Evolutionary conservation across 2,329 filamentous ascomycete genomes (phyloP).

Genomic region (Pseudocercospora musae): DNA sequence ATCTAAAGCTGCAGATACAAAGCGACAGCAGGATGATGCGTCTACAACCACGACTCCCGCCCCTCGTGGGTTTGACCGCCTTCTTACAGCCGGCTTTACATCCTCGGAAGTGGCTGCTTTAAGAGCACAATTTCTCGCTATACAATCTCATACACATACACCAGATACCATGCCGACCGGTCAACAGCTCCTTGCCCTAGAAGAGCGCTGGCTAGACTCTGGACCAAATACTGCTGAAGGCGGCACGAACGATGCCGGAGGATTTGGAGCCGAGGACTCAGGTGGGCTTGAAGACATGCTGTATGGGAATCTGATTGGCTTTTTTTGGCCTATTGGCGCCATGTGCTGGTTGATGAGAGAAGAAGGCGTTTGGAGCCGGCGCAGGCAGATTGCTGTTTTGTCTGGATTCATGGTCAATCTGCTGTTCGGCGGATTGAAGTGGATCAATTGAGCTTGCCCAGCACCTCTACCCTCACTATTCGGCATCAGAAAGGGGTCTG

Average conservation of each 20-base stretch:
- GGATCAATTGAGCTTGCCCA: not conserved
- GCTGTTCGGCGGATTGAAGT: slow-evolving; percentile 56
- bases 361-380: slow-evolving; percentile 79
- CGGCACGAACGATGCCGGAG: slow-evolving; percentile 40
- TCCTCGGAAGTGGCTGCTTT: slow-evolving; percentile 77
- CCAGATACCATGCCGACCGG: slow-evolving; percentile 86
- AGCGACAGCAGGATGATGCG: slow-evolving; percentile 13
- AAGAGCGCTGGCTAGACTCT: slow-evolving; percentile 87
- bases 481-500: not conserved
- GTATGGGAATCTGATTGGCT: slow-evolving; percentile 84
- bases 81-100: slow-evolving; percentile 78
- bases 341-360: slow-evolving; percentile 81
- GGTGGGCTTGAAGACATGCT: slow-evolving; percentile 79
- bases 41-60: slow-evolving; percentile 45
- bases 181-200: slow-evolving; percentile 69
- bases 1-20: slow-evolving; percentile 32
- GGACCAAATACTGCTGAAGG: slow-evolving; percentile 36
- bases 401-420: slow-evolving; percentile 80
- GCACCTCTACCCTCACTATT: not conserved
- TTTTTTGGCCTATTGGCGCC: slow-evolving; percentile 89
- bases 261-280: slow-evolving; percentile 54
- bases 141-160: slow-evolving; percentile 77
- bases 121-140: slow-evolving; percentile 81
- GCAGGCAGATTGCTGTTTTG: slow-evolving; percentile 81
- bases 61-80: slow-evolving; percentile 82